Evolutionary conservation across 1,284 basidiomycete species (phyloP).

Genomic region (Rhodotorula sp.): DNA sequence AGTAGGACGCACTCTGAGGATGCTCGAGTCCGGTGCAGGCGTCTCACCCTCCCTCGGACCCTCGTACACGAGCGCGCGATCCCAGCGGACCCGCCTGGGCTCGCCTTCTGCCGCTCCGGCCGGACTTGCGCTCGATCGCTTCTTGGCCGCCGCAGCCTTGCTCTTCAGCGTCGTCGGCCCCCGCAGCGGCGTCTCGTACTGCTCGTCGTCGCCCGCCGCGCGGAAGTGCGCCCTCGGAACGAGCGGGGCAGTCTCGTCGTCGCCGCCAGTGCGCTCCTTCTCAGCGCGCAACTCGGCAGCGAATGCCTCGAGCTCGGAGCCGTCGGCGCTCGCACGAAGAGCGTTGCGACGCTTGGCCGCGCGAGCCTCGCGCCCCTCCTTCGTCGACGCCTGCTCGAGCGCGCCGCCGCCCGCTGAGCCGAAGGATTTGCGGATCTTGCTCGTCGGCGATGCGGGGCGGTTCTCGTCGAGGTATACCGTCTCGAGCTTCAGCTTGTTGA

Average conservation of each 20-base stretch:
- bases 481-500: conserved; percentile 42
- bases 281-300: conserved; percentile 9
- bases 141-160: conserved; percentile 14
- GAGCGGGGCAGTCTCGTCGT: not conserved
- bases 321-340: conserved; percentile 35
- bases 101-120: not conserved
- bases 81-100: conserved; percentile 29
- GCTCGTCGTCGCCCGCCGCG: conserved; percentile 44
- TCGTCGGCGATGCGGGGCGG: conserved; percentile 44
- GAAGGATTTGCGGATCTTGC: conserved; percentile 42
- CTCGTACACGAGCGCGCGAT: conserved; percentile 39
- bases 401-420: conserved; percentile 2
- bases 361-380: conserved; percentile 29
- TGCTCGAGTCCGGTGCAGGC: conserved; percentile 3
- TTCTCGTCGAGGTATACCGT: conserved; percentile 37
- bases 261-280: not conserved
- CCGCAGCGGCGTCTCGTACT: conserved; percentile 37
- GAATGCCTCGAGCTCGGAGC: conserved; percentile 22
- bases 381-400: conserved; percentile 7
- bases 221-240: conserved; percentile 30
- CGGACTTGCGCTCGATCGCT: not conserved
- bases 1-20: conserved; percentile 29
- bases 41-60: conserved; percentile 7
- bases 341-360: conserved; percentile 38
- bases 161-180: not conserved